Evolutionary conservation across 768 basidiomycete species (phyloP), one percentile per base, ranked within the genome.

Genomic region (Leccinum subtestaceum): DNA sequence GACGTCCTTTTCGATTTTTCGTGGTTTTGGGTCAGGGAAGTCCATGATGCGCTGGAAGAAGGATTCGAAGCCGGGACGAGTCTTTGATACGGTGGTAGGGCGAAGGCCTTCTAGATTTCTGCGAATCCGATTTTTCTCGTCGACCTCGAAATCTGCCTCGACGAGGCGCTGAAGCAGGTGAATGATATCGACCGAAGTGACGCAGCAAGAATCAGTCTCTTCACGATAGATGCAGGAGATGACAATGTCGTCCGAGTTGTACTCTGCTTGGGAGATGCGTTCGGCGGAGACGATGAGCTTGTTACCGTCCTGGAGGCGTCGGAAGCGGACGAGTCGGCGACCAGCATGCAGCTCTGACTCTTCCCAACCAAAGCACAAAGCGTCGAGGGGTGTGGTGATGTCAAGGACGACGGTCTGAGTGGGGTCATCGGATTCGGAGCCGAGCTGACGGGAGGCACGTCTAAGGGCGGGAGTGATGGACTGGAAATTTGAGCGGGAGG

Each of bases 1-100:
- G 68, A 99, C 82, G 67, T 98, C 94, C 80, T 98, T 98, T 70
- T 98, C 96, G 62, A 98, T 99, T 70, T 95, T 95, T 56, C 96
- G 81, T 3, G 96, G 96, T 71, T 93, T 95, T 8, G 96, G 96
- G 48, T 86, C 84, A 0, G 95, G 92, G 69, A 97, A 96, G 53
- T 91, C 86, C 96, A 99, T 98, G 77, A 99, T 95, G 64, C 87
- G 82, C 76, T 91, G 87, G 81, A 98, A 99, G 72, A 98, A 93
- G n/a, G 82, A 79, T 65, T 91, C 91, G 58, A 84, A 87, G 11
- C 86, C 89, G 0, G 82, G 76, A 64, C 91, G 89, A 70, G 84
- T 84, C 77, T 97, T 99, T 29, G 90, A 89, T 4, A 98, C 86
- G 1, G 95, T 97, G 56, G 85, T 88, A 1, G 96, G 96, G 53